Evolutionary conservation across 2,329 filamentous ascomycete species (phyloP), one percentile per base, ranked within the genome.

Genomic region (Pseudogymnoascus sp.): DNA sequence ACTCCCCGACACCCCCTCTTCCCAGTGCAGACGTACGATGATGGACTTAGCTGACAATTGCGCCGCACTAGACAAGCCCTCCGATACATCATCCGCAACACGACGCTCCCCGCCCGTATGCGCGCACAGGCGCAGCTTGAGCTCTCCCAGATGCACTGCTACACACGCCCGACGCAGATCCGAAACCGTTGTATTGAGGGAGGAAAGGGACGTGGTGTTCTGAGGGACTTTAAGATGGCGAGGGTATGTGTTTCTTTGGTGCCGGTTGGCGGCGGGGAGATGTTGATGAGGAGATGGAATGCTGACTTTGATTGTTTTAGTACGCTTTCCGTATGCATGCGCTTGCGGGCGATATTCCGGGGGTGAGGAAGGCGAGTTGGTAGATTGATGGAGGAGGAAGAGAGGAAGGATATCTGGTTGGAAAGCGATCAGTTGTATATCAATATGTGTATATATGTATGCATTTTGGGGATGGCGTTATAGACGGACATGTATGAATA

Each of bases 361-460:
- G 94, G 69, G 94, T 99, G 61, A 91, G 87, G 81, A 96, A 96
- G 80, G 94, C 94, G 58, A 95, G 90, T 76, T 99, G 94, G 94
- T 99, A 90, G 74, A 72, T 43, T 38, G 4, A 25, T 25, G 39
- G 25, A 22, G n/a, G 11, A 30, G 20, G 32, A 18, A 60, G 59
- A 16, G 25, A n/a, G 37, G 11, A 38, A 18, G 37, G 20, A 39
- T 60, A 50, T 39, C 16, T 50, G 43, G 43, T 50, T 50, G 25
- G 25, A 50, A 8, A 14, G 14, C n/a, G 43, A 57, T 22, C 37
- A 60, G 59, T 32, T 60, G 58, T 57, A 60, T 60, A 60, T 50
- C 35, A 60, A 35, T 34, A 37, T 34, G 59, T 50, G 32, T 50
- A 50, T 50, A 50, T 50, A 50, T 43, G 59, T 57, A 35, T 50